Evolutionary conservation across 2,329 filamentous ascomycete genomes (phyloP), one percentile per base, ranked within the genome.

Genomic region (Ampelomyces quisqualis): DNA sequence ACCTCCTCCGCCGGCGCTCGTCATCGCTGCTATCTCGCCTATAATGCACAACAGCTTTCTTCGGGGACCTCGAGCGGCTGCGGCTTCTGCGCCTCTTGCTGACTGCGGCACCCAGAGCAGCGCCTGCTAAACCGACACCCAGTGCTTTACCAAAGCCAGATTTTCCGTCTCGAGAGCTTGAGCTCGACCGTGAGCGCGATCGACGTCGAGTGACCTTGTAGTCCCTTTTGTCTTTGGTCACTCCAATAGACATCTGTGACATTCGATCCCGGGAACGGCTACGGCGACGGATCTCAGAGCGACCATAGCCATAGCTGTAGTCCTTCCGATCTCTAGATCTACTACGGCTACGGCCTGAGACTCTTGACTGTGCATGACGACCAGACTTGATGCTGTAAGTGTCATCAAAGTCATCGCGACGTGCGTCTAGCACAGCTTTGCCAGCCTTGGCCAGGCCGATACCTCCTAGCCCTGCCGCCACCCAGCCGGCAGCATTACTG

Each of bases 301-400:
- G 67, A n/a, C 70, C 69, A 5, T 72, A 76, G 10, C 69, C 69
- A 4, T 72, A 76, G 9, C 68, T 73, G 31, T 70, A 67, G 48
- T 71, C 72, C 51, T 65, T 70, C n/a, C 66, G 59, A 31, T 70
- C 65, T 13, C 56, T 45, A 34, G 70, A 72, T 50, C 45, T 61
- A 27, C 69, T 72, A 15, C 67, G 62, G 31, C 65, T 64, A 11
- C 60, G 62, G 45, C 48, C 46, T 11, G 57, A 61, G 8, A 53
- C 47, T 29, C 53, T 49, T 1, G 64, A 65, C 36, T 67, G 65
- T 24, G 45, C 37, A 2, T 63, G 59, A 15, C 70, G 73, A 13
- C 79, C 78, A 39, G 77, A 77, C 40, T 76, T 77, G 51, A 80
- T 70, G 51, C 76, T 81, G 48, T 82, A 80, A 0, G 77, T 79